Base-by-base conservation (phyloP, 768 basidiomycete genomes). In the Amanita thiersii region DNA sequence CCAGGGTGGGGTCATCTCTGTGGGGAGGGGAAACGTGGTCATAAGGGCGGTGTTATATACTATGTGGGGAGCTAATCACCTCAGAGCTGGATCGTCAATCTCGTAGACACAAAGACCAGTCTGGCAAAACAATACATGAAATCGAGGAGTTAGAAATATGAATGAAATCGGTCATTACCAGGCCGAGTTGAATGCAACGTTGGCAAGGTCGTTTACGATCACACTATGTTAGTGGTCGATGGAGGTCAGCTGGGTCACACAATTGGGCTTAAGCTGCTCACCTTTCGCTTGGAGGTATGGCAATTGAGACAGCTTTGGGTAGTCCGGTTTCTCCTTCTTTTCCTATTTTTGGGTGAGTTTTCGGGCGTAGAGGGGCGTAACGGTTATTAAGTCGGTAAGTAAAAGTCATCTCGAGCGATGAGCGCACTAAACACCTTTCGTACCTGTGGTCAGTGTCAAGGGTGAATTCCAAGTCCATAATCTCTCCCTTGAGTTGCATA, bases 41-140 rank as follows among this genome's bases (percentile, higher is more conserved):
- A n/a, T 38, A 14, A 45, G 31, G 21, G 36, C 18, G 15, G 11
- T 18, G 10, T 15, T 31, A 19, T n/a, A 39, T 26, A 12, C 12
- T 38, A 8, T 26, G 25, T n/a, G 28, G 1, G 20, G 33, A 30
- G 33, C 25, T 35, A 30, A 26, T 44, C 49, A 86, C 87, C 85
- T 72, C 26, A 85, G 63, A 7, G 83, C 80, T 10, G 86, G 86
- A 61, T 90, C 90, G 57, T 93, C 91, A 49, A 93, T 86, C 56
- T 94, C 91, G 51, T 94, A 94, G 0, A 94, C 89, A 58, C 91
- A 94, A 12, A 93, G 82, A 38, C 91, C 91, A 15, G 91, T 93
- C 86, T 90, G 17, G 21, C 40, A 28, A 45, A 36, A 20, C 14
- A 23, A 32, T 19, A 19, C 28, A 26, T 26, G 14, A 24, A 14